These are phyloP conservation scores for Sordariomycetes sp. DNA, from an alignment of 2,329 filamentous ascomycete genomes.

Conservation along the genomic window DNA sequence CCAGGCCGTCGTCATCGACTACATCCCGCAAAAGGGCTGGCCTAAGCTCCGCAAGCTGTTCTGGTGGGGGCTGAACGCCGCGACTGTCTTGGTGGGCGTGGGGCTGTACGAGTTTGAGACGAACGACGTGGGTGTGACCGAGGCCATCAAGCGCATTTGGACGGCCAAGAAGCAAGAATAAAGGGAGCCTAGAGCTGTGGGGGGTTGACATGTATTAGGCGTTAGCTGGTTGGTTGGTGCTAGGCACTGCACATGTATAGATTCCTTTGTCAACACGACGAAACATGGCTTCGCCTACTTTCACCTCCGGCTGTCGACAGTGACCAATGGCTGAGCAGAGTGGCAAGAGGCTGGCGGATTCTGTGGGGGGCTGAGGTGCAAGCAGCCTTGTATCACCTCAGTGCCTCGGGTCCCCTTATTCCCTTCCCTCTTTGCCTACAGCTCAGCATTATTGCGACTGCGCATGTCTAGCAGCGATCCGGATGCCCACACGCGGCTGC, in stretches of 20 bases:
- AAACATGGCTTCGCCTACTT: too few relatives aligned
- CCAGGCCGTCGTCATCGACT: constrained; percentile 84
- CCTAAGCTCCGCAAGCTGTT: constrained; percentile 58
- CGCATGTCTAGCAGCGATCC: too few relatives aligned
- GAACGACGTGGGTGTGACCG: constrained; percentile 90
- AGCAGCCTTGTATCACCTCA: too few relatives aligned
- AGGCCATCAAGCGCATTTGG: constrained; percentile 84
- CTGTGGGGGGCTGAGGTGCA: too few relatives aligned
- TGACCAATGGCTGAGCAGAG: too few relatives aligned
- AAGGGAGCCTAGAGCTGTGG: not conserved
- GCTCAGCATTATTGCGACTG: too few relatives aligned
- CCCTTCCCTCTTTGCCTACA: too few relatives aligned
- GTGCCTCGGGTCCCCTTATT: too few relatives aligned
- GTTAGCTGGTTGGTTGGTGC: not conserved
- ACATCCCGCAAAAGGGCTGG: constrained; percentile 66
- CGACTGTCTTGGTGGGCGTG: constrained; percentile 72
- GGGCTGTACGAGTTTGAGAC: constrained; percentile 99
- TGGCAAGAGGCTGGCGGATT: too few relatives aligned
- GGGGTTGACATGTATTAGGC: not conserved
- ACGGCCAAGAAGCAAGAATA: constrained; percentile 48
- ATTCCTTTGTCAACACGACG: too few relatives aligned
- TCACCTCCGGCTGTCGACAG: too few relatives aligned
- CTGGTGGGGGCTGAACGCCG: constrained; percentile 70
- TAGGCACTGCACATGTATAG: not conserved
- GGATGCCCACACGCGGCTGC: too few relatives aligned